These are phyloP conservation scores for Amaranthus tricolor DNA, from an alignment of 179 eudicot genomes.

Conservation along the genomic window DNA sequence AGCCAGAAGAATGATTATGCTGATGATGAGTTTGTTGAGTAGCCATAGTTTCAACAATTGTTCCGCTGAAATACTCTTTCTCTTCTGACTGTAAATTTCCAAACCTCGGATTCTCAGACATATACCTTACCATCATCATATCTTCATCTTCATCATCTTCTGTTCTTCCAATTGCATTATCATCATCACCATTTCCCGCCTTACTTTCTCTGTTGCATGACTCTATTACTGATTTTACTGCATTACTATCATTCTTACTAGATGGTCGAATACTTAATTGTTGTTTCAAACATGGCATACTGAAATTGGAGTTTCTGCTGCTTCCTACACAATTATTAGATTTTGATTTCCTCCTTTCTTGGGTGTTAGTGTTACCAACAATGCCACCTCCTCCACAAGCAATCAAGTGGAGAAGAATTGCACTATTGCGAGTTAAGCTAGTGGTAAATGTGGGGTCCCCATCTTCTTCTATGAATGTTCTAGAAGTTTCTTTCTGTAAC, in stretches of 20 bases:
- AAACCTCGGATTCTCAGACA: slow-evolving; percentile 92
- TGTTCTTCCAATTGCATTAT: slow-evolving; percentile 4
- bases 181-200: slow-evolving; percentile 18
- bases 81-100: slow-evolving; percentile 74
- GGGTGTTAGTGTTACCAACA: background rate
- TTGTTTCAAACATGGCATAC: slow-evolving; percentile 36
- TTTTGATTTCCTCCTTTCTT: slow-evolving; percentile 8
- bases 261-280: slow-evolving; percentile 27
- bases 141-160: slow-evolving; percentile 46
- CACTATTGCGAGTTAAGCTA: slow-evolving; percentile 45
- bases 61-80: slow-evolving; percentile 92
- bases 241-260: background rate
- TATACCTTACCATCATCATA: slow-evolving; percentile 56
- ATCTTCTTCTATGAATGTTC: slow-evolving; percentile 12
- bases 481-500: slow-evolving; percentile 4
- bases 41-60: slow-evolving; percentile 61
- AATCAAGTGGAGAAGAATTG: slow-evolving; percentile 64
- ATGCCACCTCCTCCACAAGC: slow-evolving; percentile 64
- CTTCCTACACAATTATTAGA: background rate
- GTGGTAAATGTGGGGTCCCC: slow-evolving; percentile 16
- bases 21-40: slow-evolving; percentile 21
- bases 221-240: background rate
- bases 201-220: slow-evolving; percentile 17
- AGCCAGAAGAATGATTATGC: slow-evolving; percentile 11
- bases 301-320: slow-evolving; percentile 14